Evolutionary conservation across 805 yeast genomes (phyloP).

Genomic region (Martiniozyma abietophila): DNA sequence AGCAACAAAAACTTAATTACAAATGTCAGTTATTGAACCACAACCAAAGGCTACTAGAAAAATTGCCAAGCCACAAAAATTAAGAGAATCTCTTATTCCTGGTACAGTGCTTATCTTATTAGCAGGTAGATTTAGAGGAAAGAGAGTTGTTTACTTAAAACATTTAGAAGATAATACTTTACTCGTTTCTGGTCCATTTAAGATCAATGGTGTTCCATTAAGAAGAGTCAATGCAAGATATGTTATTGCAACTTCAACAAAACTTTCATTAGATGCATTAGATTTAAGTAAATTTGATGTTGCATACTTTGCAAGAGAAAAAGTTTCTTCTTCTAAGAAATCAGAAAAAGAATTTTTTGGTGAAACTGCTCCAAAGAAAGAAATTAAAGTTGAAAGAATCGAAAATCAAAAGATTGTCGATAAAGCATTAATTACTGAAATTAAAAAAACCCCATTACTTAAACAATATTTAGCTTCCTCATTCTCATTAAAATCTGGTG

Average conservation of each 20-base stretch:
- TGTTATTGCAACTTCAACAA: conserved; percentile 97
- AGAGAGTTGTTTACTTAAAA: conserved; percentile 98
- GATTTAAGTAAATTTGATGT: conserved; percentile 87
- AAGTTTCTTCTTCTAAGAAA: conserved; percentile 60
- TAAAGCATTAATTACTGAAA: conserved; percentile 83
- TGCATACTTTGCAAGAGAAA: conserved; percentile 95
- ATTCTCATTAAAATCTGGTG: conserved; percentile 97
- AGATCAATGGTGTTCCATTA: conserved; percentile 98
- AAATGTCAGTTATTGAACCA: conserved; percentile 53
- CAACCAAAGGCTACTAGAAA: conserved; percentile 86
- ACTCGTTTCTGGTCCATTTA: conserved; percentile 98
- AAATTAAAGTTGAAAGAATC: conserved; percentile 87
- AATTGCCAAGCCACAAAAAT: conserved; percentile 85
- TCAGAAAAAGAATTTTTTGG: conserved; percentile 91
- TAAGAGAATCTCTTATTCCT: conserved; percentile 60
- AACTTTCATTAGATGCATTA: conserved; percentile 66
- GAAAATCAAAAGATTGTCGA: conserved; percentile 96
- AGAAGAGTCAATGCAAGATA: conserved; percentile 99
- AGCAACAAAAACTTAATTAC: no score
- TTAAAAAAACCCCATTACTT: conserved; percentile 95
- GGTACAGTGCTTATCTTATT: conserved; percentile 64
- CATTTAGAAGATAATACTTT: conserved; percentile 95
- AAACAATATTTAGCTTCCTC: conserved; percentile 93
- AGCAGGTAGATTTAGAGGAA: conserved; percentile 99
- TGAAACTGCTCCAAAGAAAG: conserved; percentile 65